phyloP scores from a whole-genome alignment of 2,329 filamentous ascomycete genomes.

The Sarocladium strictum region DNA sequence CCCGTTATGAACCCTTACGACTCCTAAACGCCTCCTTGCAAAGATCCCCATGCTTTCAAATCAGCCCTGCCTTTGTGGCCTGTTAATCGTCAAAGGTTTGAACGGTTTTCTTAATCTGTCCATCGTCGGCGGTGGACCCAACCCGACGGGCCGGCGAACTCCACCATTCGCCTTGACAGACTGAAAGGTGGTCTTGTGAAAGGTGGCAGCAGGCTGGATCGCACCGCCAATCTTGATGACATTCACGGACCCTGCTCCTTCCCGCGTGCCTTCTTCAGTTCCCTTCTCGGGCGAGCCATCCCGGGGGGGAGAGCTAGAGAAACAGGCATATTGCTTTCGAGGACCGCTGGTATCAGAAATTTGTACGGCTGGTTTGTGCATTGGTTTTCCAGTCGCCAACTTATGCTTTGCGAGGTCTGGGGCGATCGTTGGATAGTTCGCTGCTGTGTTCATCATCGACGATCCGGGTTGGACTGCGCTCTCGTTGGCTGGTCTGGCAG shows the following conservation, averaged over 20 bases:
- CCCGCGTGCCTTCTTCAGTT: neutral
- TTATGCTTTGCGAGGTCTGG: constrained; percentile 32
- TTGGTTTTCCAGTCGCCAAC: constrained; percentile 30
- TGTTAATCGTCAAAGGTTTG: constrained; percentile 49
- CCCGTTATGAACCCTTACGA: neutral
- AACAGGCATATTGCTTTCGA: constrained; percentile 46
- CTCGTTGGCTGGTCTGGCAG: constrained; percentile 10
- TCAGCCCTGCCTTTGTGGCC: constrained; percentile 23
- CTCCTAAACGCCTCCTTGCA: neutral
- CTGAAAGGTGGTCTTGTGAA: constrained; percentile 47
- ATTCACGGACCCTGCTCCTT: neutral
- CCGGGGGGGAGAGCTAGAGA: constrained; percentile 51
- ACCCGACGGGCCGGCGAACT: constrained; percentile 37
- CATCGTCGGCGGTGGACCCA: constrained; percentile 42
- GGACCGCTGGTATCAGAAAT: constrained; percentile 20
- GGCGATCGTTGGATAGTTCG: constrained; percentile 20
- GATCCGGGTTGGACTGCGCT: constrained; percentile 16
- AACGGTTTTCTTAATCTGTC: constrained; percentile 49
- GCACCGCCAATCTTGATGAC: constrained; percentile 5
- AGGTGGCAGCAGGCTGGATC: constrained; percentile 30
- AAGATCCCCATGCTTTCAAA: neutral
- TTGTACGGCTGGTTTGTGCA: constrained; percentile 26
- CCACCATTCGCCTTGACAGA: constrained; percentile 27
- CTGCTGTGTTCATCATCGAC: constrained; percentile 7
- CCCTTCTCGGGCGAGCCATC: constrained; percentile 17